Base-by-base conservation (phyloP, 352 stramenopile species). In the Pythium diclinum region DNA sequence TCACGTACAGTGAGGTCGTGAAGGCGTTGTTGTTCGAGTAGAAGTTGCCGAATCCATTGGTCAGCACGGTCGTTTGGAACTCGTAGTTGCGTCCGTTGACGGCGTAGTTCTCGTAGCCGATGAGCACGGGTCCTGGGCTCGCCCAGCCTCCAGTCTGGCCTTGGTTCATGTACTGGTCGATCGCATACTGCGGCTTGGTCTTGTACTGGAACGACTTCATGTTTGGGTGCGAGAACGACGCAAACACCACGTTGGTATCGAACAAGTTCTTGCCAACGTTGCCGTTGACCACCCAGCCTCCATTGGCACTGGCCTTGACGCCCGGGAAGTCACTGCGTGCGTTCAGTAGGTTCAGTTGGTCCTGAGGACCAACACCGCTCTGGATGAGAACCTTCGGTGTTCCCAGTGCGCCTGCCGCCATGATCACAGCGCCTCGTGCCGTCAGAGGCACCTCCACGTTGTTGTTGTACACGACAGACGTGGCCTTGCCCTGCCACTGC, bases 361-460 rank as follows among this genome's bases (percentile, higher is more conserved):
- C 69, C 17, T 56, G 30, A 16, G 81, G 80, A 13, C 87, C 88
- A 38, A 96, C 83, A 34, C 87, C 88, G 62, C 71, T 88, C 52
- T 88, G 74, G 47, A 93, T 83, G 6, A 96, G 75, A 30, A 97
- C 72, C 65, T 95, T 91, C 9, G 89, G 88, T 14, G 87, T 90
- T 49, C 78, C 65, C 19, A 91, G 49, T 0, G 85, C 77, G 10
- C 87, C 87, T 2, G 80, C 79, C 48, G 69, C 76, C 68, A 97
- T 76, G 53, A 97, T 78, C 44, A 96, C 76, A 23, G 86, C 78
- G 16, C 75, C 80, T 6, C 78, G 75, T 0, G 53, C 48, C 3
- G 69, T 77, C 8, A 89, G 64, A 14, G 68, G 23, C 17, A 77
- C 80, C 38, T 73, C 68, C 13, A 52, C 67, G 42, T 67, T 70